These are phyloP conservation scores for Lobosporangium transversale DNA, from an alignment of 192 early-diverging fungal genomes.

Conservation along the genomic window DNA sequence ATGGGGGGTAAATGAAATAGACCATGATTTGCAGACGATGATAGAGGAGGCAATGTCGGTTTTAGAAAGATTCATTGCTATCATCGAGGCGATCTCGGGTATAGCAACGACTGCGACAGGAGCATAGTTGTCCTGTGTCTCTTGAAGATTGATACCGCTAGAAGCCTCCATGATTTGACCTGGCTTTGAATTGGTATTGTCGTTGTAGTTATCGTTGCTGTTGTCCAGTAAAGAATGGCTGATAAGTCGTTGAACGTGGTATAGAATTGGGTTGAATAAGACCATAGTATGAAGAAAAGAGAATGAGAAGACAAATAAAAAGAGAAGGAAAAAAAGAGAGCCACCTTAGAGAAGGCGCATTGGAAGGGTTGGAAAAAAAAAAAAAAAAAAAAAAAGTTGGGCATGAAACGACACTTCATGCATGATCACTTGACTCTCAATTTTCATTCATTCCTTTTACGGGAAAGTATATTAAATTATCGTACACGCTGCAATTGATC, in stretches of 20 bases:
- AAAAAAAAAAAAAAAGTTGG: neutral
- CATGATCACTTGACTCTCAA: no score
- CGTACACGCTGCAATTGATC: no score
- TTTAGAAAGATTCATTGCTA: constrained; percentile 17
- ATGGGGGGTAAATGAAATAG: neutral
- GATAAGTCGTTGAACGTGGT: constrained; percentile 2
- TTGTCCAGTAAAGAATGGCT: neutral
- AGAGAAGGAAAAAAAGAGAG: neutral
- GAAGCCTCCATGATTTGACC: no score
- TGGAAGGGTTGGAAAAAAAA: neutral
- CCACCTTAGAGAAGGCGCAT: neutral
- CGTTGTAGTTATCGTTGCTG: neutral
- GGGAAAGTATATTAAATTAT: no score
- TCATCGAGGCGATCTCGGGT: constrained; percentile 22
- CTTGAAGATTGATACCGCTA: no score
- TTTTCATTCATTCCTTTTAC: no score
- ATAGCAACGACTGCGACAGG: neutral
- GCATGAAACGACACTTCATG: neutral
- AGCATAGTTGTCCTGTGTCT: no score
- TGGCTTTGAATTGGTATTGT: no score
- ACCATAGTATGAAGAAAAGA: constrained; percentile 2
- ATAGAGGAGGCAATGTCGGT: constrained; percentile 9
- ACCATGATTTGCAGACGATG: constrained; percentile 24
- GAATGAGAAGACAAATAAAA: neutral
- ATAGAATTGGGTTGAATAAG: neutral